Percentiles rank a stretch among this genome's conserved stretches.
These are phyloP conservation scores for Iris pallida DNA, from an alignment of 116 monocot species.

Conservation along the genomic window DNA sequence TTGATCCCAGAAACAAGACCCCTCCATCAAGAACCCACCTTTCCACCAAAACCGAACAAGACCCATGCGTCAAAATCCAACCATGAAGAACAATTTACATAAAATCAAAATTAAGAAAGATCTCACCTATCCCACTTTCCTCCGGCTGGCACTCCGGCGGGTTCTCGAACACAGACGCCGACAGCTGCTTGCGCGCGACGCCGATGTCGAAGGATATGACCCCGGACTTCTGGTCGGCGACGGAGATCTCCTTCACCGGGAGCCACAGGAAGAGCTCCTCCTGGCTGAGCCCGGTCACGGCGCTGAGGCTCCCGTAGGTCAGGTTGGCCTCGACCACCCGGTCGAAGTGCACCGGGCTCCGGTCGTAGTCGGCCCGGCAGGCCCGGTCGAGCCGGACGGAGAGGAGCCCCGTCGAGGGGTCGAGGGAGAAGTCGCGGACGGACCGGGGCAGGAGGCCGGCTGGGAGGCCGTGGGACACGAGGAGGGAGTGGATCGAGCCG, in stretches of 20 bases:
- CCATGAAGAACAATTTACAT: neutral
- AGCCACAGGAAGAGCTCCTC: slow-evolving; percentile 97
- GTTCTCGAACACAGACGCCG: slow-evolving; percentile 54
- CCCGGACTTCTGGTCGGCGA: slow-evolving; percentile 46
- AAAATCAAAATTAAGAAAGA: neutral
- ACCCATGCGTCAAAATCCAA: slow-evolving; percentile 4
- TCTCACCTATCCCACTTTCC: neutral
- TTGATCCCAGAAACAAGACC: neutral
- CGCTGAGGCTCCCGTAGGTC: slow-evolving; percentile 68
- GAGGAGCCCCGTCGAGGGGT: slow-evolving; percentile 48
- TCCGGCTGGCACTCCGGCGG: slow-evolving; percentile 51
- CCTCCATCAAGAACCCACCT: neutral
- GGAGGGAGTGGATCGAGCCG: slow-evolving; percentile 63
- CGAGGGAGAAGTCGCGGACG: slow-evolving; percentile 45
- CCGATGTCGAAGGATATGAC: slow-evolving; percentile 66
- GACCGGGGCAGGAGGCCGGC: slow-evolving; percentile 70
- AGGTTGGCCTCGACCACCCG: slow-evolving; percentile 61
- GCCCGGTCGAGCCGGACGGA: slow-evolving; percentile 49
- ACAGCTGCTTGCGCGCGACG: slow-evolving; percentile 57
- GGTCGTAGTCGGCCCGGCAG: slow-evolving; percentile 68
- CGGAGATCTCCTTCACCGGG: slow-evolving; percentile 62
- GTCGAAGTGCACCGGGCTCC: slow-evolving; percentile 59
- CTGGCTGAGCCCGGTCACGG: slow-evolving; percentile 70
- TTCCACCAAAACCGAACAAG: neutral
- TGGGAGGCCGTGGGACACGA: slow-evolving; percentile 65